Conservation (phyloP, 2,329 filamentous ascomycete genomes). For the Hypoxylon sp. region DNA sequence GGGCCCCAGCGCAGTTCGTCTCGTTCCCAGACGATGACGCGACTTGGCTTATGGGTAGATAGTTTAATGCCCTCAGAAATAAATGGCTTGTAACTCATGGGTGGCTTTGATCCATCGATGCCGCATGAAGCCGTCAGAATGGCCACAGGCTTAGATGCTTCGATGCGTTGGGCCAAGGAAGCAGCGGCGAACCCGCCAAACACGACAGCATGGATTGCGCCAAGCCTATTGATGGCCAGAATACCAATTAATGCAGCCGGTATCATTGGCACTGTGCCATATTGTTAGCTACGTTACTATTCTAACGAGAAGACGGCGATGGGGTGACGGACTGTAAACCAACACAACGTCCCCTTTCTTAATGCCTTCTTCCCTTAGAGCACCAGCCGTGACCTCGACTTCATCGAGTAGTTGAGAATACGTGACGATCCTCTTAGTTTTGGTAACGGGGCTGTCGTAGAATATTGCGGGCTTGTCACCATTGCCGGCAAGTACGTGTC, state of each 20-base stretch:
- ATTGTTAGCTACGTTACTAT: constrained; percentile 32
- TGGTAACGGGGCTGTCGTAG: constrained; percentile 90
- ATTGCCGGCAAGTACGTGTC: constrained; percentile 85
- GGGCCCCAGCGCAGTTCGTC: constrained; percentile 81
- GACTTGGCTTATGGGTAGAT: constrained; percentile 78
- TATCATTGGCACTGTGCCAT: constrained; percentile 87
- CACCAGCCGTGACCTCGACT: constrained; percentile 85
- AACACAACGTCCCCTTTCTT: constrained; percentile 88
- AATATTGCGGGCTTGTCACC: constrained; percentile 82
- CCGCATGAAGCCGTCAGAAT: constrained; percentile 93
- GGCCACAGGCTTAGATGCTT: constrained; percentile 80
- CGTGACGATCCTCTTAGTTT: constrained; percentile 78
- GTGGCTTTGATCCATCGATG: constrained; percentile 87
- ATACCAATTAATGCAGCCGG: constrained; percentile 89
- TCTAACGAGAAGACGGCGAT: neutral
- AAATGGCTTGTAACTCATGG: constrained; percentile 82
- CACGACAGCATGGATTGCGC: constrained; percentile 91
- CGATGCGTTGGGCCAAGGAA: constrained; percentile 89
- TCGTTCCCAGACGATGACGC: constrained; percentile 87
- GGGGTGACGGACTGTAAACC: constrained; percentile 78
- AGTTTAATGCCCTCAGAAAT: constrained; percentile 80
- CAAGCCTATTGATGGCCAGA: constrained; percentile 83
- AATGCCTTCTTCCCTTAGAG: constrained; percentile 85
- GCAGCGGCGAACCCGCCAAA: constrained; percentile 91
- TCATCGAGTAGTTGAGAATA: constrained; percentile 83